Conservation (phyloP, 805 yeast genomes). For the Candida gorgasii region DNA sequence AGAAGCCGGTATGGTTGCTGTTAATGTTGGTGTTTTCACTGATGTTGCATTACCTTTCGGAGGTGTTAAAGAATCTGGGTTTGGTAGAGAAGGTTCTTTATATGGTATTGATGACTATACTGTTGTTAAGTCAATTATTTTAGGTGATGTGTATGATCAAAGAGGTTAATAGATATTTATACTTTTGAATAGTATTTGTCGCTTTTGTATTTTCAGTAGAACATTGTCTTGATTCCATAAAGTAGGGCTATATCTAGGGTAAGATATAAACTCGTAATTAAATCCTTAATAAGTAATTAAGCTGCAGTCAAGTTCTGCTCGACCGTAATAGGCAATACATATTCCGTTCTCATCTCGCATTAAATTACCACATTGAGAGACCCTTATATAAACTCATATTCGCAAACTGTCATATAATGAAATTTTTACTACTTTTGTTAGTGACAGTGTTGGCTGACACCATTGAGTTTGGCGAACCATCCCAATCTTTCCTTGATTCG, state of each 20-base stretch:
- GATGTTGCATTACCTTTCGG: conserved; percentile 71
- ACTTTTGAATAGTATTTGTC: no score
- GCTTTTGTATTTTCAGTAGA: no score
- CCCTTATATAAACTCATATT: not conserved
- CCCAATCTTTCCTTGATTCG: conserved; percentile 21
- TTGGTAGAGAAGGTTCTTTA: conserved; percentile 78
- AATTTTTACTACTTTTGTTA: not conserved
- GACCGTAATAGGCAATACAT: no score
- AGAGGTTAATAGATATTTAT: not conserved
- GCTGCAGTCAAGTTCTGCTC: no score
- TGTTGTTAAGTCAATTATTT: conserved; percentile 52
- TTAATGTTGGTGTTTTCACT: conserved; percentile 58
- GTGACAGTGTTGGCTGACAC: conserved; percentile 19
- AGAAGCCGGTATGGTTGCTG: conserved; percentile 67
- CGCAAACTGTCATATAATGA: conserved; percentile 1
- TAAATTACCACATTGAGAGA: not conserved
- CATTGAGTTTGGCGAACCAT: conserved; percentile 35
- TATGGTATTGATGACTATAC: conserved; percentile 76
- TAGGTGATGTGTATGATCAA: conserved; percentile 42
- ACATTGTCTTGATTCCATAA: no score
- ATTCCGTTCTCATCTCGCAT: not conserved
- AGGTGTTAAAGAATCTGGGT: conserved; percentile 76
- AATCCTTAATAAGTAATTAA: no score
- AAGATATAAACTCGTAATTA: no score
- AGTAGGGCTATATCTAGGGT: no score